A percentile compares a stretch with the other conserved stretches of the same genome.
These are phyloP conservation scores for Phytopythium litorale DNA, from an alignment of 352 stramenopile species.

Conservation along the genomic window DNA sequence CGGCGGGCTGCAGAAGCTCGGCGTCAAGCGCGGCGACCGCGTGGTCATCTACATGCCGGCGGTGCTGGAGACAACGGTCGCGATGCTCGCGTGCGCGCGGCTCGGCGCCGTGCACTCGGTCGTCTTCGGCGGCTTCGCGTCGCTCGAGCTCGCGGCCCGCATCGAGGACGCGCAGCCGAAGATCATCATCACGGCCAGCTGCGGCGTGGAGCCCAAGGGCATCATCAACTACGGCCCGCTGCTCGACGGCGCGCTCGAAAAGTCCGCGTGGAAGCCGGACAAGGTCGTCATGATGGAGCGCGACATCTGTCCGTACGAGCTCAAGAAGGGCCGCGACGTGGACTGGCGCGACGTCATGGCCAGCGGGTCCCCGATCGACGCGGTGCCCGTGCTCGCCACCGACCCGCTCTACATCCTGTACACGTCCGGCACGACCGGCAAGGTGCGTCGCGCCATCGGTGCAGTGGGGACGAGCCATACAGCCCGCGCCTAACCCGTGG, in stretches of 20 bases:
- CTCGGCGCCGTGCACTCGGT: constrained; percentile 94
- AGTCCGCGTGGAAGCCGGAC: constrained; percentile 43
- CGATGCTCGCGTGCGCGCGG: constrained; percentile 96
- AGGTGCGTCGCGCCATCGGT: constrained; percentile 9
- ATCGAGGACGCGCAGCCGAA: constrained; percentile 84
- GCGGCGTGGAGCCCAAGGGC: constrained; percentile 54
- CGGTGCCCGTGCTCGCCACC: constrained; percentile 42
- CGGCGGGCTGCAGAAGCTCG: constrained; percentile 46
- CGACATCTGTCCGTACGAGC: constrained; percentile 36
- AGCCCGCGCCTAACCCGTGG: neutral
- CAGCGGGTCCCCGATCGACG: constrained; percentile 26
- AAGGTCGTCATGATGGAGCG: constrained; percentile 74
- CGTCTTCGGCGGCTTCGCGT: constrained; percentile 90
- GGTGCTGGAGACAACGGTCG: constrained; percentile 94
- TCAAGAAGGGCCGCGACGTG: constrained; percentile 37
- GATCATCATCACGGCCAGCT: constrained; percentile 53
- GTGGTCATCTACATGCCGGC: constrained; percentile 98
- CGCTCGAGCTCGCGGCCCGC: constrained; percentile 70
- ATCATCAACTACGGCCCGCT: constrained; percentile 77
- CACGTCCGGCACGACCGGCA: constrained; percentile 70
- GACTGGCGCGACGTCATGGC: constrained; percentile 54
- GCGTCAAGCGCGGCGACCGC: constrained; percentile 83
- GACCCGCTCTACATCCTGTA: constrained; percentile 83
- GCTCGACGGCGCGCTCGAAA: constrained; percentile 64
- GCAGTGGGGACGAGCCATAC: neutral